Conservation (phyloP, 345 rosid species). For the Citrus unshiu region DNA sequence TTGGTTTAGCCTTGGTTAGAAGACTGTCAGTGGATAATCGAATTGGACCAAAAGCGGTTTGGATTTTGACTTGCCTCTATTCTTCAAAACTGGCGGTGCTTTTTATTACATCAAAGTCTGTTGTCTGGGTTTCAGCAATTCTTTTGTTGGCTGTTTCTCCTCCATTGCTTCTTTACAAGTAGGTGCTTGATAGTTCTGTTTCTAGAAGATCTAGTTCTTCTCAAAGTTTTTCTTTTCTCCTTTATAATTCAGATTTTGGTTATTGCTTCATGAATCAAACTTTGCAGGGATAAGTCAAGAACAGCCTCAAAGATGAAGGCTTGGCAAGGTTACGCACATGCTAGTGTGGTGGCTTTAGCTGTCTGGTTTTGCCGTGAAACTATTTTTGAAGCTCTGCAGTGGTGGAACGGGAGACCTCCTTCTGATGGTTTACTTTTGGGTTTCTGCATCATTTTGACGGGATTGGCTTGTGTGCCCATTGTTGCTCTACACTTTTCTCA, state of each 20-base stretch:
- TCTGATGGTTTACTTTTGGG: conserved; percentile 96
- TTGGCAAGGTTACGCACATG: conserved; percentile 97
- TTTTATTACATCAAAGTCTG: conserved; percentile 75
- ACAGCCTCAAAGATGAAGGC: conserved; percentile 88
- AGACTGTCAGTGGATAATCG: conserved; percentile 71
- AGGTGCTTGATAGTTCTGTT: conserved; percentile 15
- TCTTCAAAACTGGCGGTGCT: conserved; percentile 93
- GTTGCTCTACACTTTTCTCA: conserved; percentile 92
- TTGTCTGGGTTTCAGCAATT: conserved; percentile 83
- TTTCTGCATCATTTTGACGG: conserved; percentile 71
- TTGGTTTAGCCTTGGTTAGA: conserved; percentile 85
- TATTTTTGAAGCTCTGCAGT: conserved; percentile 89
- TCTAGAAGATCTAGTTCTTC: not conserved
- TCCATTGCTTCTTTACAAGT: conserved; percentile 94
- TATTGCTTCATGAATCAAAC: conserved; percentile 19
- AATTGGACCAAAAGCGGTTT: conserved; percentile 75
- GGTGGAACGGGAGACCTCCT: conserved; percentile 96
- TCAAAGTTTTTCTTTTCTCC: not conserved
- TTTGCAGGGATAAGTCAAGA: conserved; percentile 75
- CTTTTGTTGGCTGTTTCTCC: conserved; percentile 88
- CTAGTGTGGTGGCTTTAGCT: conserved; percentile 70
- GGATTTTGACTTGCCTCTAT: conserved; percentile 92
- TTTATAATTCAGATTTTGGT: not conserved
- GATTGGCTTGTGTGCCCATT: conserved; percentile 88
- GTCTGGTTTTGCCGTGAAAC: conserved; percentile 98